Conservation (phyloP, 805 yeast species). For the Myxozyma monticola region DNA sequence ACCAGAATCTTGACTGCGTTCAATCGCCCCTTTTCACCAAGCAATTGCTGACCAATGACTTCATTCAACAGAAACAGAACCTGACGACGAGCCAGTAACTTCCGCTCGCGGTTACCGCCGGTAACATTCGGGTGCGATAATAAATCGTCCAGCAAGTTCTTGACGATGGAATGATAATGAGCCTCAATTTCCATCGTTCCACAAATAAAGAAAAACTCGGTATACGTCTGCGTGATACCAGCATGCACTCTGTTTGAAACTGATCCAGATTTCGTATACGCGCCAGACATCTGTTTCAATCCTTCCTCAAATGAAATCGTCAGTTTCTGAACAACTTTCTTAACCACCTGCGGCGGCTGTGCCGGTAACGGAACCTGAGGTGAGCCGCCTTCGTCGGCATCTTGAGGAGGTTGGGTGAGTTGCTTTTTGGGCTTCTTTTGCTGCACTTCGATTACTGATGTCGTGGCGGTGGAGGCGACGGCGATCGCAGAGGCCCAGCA, state of each 20-base stretch:
- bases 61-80: conserved; percentile 33
- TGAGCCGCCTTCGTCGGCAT: conserved; percentile 15
- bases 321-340: conserved; percentile 27
- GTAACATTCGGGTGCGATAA: conserved; percentile 24
- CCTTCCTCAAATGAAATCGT: conserved; percentile 30
- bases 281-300: conserved; percentile 25
- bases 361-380: conserved; percentile 15
- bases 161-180: conserved; percentile 30
- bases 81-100: conserved; percentile 33
- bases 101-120: conserved; percentile 17
- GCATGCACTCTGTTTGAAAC: conserved; percentile 29
- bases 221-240: conserved; percentile 35
- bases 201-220: conserved; percentile 26
- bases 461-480: conserved; percentile 15
- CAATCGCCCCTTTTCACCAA: conserved; percentile 38
- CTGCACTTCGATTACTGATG: conserved; percentile 26
- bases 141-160: conserved; percentile 27
- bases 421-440: conserved; percentile 30
- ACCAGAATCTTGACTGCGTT: conserved; percentile 31
- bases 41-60: conserved; percentile 32
- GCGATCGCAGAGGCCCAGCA: conserved; percentile 35
- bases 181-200: conserved; percentile 31
- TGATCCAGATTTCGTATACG: conserved; percentile 28
- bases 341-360: conserved; percentile 19
- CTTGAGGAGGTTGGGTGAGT: conserved; percentile 9